Evolutionary conservation across 306 rosid genomes (phyloP).

Genomic region (Prunus armeniaca): DNA sequence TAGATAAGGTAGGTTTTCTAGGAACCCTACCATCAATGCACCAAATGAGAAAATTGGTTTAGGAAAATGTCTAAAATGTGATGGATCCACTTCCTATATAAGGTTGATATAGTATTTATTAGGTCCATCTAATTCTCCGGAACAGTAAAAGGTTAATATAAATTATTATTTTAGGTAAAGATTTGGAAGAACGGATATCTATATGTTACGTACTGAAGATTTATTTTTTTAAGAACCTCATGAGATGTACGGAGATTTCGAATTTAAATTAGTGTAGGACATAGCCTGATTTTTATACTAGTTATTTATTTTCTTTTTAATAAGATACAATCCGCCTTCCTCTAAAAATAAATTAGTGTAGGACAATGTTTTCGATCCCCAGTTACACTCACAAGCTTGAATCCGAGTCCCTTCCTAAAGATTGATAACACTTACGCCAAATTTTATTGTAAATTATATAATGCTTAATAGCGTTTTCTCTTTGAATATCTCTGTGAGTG

Average conservation of each 20-base stretch:
- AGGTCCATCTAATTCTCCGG: background rate
- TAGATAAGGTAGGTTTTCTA: background rate
- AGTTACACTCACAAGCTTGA: no score
- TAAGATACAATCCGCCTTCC: no score
- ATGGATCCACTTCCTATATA: background rate
- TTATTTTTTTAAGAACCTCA: no score
- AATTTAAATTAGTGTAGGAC: no score
- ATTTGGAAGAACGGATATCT: background rate
- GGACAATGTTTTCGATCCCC: no score
- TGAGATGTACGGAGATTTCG: no score
- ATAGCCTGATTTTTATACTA: no score
- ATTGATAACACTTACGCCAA: background rate
- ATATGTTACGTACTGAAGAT: background rate
- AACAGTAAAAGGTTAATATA: no score
- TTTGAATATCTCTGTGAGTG: conserved; percentile 34
- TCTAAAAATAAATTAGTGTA: no score
- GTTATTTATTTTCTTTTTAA: no score
- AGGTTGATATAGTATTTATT: background rate
- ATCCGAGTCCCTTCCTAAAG: no score
- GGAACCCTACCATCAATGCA: background rate
- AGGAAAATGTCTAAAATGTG: background rate
- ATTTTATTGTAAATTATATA: no score
- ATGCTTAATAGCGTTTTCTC: background rate
- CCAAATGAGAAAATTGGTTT: background rate
- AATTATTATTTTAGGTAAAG: background rate